Base-by-base conservation (phyloP, 371 early-diverging fungal species). In the Zychaea mexicana region DNA sequence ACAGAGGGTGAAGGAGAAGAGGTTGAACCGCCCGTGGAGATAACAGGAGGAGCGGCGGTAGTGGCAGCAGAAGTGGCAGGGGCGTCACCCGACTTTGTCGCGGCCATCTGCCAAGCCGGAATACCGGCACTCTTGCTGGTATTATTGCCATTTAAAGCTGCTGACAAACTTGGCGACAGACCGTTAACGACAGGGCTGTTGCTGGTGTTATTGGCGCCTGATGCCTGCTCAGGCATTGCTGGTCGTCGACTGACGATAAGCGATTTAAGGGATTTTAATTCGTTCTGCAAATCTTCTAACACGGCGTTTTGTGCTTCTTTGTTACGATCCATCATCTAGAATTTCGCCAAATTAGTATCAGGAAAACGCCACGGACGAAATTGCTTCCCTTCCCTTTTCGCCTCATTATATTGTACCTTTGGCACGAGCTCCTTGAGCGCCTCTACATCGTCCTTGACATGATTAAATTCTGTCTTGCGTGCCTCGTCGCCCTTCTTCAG, bases 201-300 rank as follows among this genome's bases (percentile, higher is more conserved):
- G 42, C 15, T 60, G 31, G 42, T 42, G 76, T 19, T 67, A 52
- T 78, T 57, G n/a, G n/a, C n/a, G 49, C 67, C 75, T 19, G 80
- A 69, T 33, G 53, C 70, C 49, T 65, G 70, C 24, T 80, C 80
- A 24, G 66, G 52, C 22, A 61, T 67, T 8, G 73, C 55, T 52
- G 76, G 65, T 42, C 93, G 89, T 33, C 94, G 88, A 68, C 88
- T 96, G 60, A 93, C 70, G 54, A 97, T 70, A 60, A 97, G 82
- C 62, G 89, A 90, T 70, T 96, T 94, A 49, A 97, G 84, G 13
- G 93, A 92, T 70, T 94, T 95, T 77, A 98, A 86, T 74, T 98
- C 98, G 21, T 85, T 83, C 77, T 98, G 97, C 21, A 98, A 81
- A 42, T 96, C 96, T n/a, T 79, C 72, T 70, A 94, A 68, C 12